Base-by-base conservation (phyloP, 2,329 filamentous ascomycete genomes). In the Claviceps quebecensis region DNA sequence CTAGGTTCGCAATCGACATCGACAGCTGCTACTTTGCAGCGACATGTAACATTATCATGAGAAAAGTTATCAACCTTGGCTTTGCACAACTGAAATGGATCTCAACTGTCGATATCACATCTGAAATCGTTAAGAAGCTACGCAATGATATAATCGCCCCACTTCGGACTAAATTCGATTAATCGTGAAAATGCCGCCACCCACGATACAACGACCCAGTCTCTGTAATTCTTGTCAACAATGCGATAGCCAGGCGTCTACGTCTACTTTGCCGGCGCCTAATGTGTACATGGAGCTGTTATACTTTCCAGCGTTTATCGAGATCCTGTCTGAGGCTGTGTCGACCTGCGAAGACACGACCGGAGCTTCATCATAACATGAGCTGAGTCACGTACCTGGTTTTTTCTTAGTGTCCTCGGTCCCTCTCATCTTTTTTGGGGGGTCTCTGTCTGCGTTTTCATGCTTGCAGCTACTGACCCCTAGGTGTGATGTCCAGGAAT, bases 1-100 rank as follows among this genome's bases (percentile, higher is more conserved):
- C 63, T 63, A 60, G 56, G 54, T 57, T 60, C 61, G 55, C 61
- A 51, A 57, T 61, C 63, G 62, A 61, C 59, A 60, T 60, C 63
- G 59, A 58, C 58, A 55, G 57, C 56, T 55, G 55, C 60, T 57
- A 56, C 58, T 58, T 34, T 51, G 56, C 62, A 62, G 58, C 59
- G 57, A 58, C 54, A 53, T 57, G 61, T 66, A 63, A 61, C 61
- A 55, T 59, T 58, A 56, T 55, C 53, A 48, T 51, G 45, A 49
- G 44, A 50, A 55, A 47, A 53, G 54, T 58, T 53, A 55, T 56
- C 54, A 55, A 59, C 53, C 57, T 55, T 58, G 57, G 62, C 52
- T 52, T 56, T 58, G 52, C 57, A 52, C 56, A 57, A 59, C 53
- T 57, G 54, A 53, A 57, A 53, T 59, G 59, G 56, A 61, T 57